These are phyloP conservation scores for Panellus pusillus DNA, from an alignment of 768 basidiomycete species.

Conservation along the genomic window DNA sequence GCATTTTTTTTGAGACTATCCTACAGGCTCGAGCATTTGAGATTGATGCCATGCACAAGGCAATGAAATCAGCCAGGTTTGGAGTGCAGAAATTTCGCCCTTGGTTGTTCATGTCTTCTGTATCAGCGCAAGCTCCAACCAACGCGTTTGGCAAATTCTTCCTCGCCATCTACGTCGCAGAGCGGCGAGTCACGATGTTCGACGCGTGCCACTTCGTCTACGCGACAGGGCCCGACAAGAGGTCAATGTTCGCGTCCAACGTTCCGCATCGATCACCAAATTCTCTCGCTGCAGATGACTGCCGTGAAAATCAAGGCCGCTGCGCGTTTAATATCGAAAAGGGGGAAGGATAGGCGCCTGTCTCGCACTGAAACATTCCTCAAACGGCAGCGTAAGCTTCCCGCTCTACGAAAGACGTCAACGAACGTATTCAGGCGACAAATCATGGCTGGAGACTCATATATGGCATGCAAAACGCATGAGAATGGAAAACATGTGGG, in stretches of 20 bases:
- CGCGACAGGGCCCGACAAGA: slow-evolving; percentile 81
- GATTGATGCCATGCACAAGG: slow-evolving; percentile 84
- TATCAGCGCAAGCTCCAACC: slow-evolving; percentile 64
- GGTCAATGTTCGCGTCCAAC: slow-evolving; percentile 42
- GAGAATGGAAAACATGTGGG: slow-evolving; percentile 93
- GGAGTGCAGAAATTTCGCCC: not conserved
- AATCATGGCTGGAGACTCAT: slow-evolving; percentile 94
- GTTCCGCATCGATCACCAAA: not conserved
- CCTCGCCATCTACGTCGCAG: slow-evolving; percentile 89
- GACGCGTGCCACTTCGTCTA: slow-evolving; percentile 83
- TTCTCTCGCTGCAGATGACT: slow-evolving; percentile 43
- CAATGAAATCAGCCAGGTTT: slow-evolving; percentile 80
- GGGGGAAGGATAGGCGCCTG: slow-evolving; percentile 60
- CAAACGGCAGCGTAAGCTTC: slow-evolving; percentile 68
- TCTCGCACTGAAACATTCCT: slow-evolving; percentile 60
- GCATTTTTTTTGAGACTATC: slow-evolving; percentile 1
- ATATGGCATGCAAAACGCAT: slow-evolving; percentile 97
- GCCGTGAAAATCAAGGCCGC: slow-evolving; percentile 36
- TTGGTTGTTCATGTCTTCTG: not conserved
- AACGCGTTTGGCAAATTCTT: slow-evolving; percentile 89
- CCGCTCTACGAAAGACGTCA: not conserved
- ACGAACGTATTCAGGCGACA: slow-evolving; percentile 54
- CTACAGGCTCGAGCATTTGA: slow-evolving; percentile 84
- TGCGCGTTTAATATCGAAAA: slow-evolving; percentile 55
- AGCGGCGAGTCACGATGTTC: slow-evolving; percentile 93